Conservation (phyloP, 23 red algal species). For the Gracilariopsis chorda region DNA sequence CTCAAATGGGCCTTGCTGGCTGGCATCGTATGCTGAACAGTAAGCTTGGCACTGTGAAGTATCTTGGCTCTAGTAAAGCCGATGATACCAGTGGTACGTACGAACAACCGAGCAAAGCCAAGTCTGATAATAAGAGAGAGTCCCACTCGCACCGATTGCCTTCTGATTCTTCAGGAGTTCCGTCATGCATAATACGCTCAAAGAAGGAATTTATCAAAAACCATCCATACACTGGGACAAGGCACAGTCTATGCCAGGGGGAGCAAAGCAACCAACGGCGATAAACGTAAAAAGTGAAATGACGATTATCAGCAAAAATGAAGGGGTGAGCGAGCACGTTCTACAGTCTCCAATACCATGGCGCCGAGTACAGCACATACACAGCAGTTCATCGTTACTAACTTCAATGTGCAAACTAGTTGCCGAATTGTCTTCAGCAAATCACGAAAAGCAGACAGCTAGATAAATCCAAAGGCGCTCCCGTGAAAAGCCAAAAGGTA, state of each 20-base stretch:
- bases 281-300: slow-evolving; percentile 86
- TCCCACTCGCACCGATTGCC: not conserved
- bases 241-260: not conserved
- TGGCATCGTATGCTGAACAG: not conserved
- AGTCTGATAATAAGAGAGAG: not conserved
- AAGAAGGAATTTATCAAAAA: not conserved
- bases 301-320: slow-evolving; percentile 89
- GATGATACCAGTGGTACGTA: slow-evolving; percentile 38
- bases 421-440: not conserved
- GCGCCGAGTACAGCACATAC: not conserved
- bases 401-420: not conserved
- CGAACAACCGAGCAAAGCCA: not conserved
- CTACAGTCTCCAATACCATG: slow-evolving; percentile 21
- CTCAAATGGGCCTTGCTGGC: slow-evolving; percentile 4
- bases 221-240: slow-evolving; percentile 68
- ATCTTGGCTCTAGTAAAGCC: slow-evolving; percentile 76
- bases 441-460: not conserved
- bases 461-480: slow-evolving; percentile 4
- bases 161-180: not conserved
- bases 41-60: slow-evolving; percentile 55
- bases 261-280: slow-evolving; percentile 41
- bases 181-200: not conserved
- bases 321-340: slow-evolving; percentile 84
- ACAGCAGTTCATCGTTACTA: not conserved
- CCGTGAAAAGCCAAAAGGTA: slow-evolving; percentile 46